phyloP scores from a whole-genome alignment of 306 rosid genomes.

The Casuarina cunninghamiana region DNA sequence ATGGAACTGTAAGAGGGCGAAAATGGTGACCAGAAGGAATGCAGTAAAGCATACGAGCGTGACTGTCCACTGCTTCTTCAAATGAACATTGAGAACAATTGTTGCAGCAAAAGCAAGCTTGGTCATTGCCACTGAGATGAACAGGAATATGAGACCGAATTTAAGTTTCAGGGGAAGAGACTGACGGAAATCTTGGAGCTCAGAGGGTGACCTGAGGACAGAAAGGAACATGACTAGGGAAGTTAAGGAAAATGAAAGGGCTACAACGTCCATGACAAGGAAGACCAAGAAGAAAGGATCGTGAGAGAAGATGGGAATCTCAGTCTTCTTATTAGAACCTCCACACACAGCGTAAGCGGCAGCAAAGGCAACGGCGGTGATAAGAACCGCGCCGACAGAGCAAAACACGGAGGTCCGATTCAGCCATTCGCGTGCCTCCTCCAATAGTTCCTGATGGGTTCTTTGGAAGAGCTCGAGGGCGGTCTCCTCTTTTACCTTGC shows the following conservation, averaged over 20 bases:
- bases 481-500: not conserved
- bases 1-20: conserved; percentile 15
- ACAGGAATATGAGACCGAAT: not conserved
- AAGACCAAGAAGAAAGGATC: not conserved
- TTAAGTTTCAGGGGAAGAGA: not conserved
- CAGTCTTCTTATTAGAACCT: not conserved
- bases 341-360: not conserved
- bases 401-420: conserved; percentile 31
- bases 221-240: not conserved
- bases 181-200: not conserved
- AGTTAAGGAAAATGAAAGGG: not conserved
- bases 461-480: conserved; percentile 10
- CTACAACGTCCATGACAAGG: not conserved
- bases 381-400: conserved; percentile 21
- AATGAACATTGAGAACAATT: not conserved
- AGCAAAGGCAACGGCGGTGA: not conserved
- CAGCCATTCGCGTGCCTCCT: conserved; percentile 30
- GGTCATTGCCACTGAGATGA: not conserved
- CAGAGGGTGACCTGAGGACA: not conserved
- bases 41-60: conserved; percentile 15
- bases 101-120: not conserved
- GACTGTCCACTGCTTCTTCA: conserved; percentile 21
- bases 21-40: not conserved
- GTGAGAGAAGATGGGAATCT: not conserved
- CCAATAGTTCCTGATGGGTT: not conserved